These are phyloP conservation scores for Sonneratia caseolaris DNA, from an alignment of 345 rosid genomes.

Conservation along the genomic window DNA sequence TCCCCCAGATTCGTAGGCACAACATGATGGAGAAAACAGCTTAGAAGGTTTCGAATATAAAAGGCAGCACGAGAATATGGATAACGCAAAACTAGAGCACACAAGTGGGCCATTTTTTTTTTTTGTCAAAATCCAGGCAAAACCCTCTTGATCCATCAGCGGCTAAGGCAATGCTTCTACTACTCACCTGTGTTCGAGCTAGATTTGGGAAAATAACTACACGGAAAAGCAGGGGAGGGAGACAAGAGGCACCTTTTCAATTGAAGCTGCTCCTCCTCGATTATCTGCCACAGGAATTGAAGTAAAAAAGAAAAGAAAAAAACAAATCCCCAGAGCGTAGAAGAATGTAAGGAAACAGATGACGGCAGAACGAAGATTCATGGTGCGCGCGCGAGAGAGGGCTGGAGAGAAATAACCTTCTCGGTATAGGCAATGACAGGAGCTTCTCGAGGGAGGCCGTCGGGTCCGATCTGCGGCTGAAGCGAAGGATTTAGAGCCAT, in stretches of 20 bases:
- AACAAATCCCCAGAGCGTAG: neutral
- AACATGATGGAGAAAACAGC: neutral
- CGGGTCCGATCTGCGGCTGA: conserved; percentile 75
- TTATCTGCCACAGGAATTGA: conserved; percentile 33
- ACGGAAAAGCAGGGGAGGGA: neutral
- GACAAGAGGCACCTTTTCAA: conserved; percentile 47
- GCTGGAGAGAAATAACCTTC: conserved; percentile 35
- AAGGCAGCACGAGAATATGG: neutral
- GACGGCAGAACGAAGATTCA: neutral
- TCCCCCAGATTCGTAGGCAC: neutral
- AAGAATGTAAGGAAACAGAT: neutral
- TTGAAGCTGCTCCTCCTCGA: conserved; percentile 81
- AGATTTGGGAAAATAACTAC: neutral
- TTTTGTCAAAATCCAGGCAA: no score
- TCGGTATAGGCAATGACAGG: conserved; percentile 87
- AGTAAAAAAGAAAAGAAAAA: neutral
- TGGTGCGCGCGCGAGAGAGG: neutral
- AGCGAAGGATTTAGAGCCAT: conserved; percentile 40
- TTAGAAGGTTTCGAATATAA: neutral
- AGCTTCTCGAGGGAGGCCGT: conserved; percentile 75
- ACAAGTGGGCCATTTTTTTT: neutral
- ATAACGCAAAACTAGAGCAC: neutral
- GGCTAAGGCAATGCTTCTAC: neutral
- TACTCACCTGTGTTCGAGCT: neutral
- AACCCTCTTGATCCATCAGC: neutral